These are phyloP conservation scores for Hypocreales sp. DNA, from an alignment of 2,329 filamentous ascomycete genomes.

Conservation along the genomic window DNA sequence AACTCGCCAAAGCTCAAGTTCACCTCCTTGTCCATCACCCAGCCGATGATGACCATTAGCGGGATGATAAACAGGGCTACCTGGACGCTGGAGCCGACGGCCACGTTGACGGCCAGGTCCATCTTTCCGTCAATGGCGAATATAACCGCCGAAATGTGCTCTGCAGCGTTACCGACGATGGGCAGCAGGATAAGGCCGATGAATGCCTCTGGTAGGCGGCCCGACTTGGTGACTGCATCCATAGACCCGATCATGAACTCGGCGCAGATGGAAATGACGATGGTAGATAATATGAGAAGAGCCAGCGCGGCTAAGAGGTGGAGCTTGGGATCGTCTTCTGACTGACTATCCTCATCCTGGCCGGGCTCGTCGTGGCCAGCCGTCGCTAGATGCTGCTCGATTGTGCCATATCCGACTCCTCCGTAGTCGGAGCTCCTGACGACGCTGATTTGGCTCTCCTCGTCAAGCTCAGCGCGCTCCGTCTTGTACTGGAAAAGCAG, in stretches of 20 bases:
- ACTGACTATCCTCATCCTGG: constrained; percentile 31
- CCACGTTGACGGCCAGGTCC: constrained; percentile 69
- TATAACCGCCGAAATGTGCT: constrained; percentile 67
- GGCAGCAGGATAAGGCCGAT: constrained; percentile 68
- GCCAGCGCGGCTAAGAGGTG: constrained; percentile 55
- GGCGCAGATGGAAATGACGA: constrained; percentile 66
- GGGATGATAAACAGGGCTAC: constrained; percentile 69
- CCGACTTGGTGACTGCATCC: constrained; percentile 45
- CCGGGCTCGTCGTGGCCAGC: constrained; percentile 19
- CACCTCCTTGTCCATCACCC: constrained; percentile 62
- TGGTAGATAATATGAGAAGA: constrained; percentile 58
- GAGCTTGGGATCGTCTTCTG: constrained; percentile 62
- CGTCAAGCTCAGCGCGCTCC: constrained; percentile 65
- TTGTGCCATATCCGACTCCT: constrained; percentile 14
- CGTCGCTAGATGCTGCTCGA: constrained; percentile 23
- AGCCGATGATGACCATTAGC: constrained; percentile 61
- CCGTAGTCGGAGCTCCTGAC: constrained; percentile 30
- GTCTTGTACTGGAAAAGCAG: constrained; percentile 86
- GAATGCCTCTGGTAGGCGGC: constrained; percentile 53
- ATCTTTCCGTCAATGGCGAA: constrained; percentile 76
- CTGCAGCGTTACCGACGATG: constrained; percentile 71
- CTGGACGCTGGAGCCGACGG: constrained; percentile 67
- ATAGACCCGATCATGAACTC: constrained; percentile 68
- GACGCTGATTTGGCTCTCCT: constrained; percentile 61
- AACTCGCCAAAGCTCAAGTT: constrained; percentile 77